Base-by-base conservation (phyloP, 805 yeast genomes). In the Candida pseudofarinosa region DNA sequence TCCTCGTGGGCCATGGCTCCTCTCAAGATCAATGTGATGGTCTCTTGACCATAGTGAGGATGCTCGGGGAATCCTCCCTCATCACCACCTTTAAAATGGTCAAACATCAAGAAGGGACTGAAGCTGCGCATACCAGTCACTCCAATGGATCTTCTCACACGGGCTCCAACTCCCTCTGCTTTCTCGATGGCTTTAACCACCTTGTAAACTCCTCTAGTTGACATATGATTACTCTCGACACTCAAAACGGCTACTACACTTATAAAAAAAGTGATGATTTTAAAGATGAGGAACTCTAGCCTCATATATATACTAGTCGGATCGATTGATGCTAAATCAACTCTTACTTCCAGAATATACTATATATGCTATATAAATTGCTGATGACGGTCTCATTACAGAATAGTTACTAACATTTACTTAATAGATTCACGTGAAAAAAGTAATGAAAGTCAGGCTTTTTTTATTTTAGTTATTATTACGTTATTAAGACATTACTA, bases 91-190 rank as follows among this genome's bases (percentile, higher is more conserved):
- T 69, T 72, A 61, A 88, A 88, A 57, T 88, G 95, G 55, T 88
- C 96, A 28, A 87, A 68, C 82, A 88, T 74, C 43, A 88, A 65
- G 56, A 88, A 88, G 3, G 96, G 96, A 13, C 87, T 73, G 62
- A 88, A 88, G 60, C 83, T 83, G 54, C 90, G 73, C 73, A 81
- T 74, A 18, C 72, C 67, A 62, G 69, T 67, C 4, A 81, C 74
- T 35, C 96, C 96, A 44, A 88, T 80, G 4, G 93, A 80, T 54
- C 96, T 73, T 59, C 95, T 76, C 18, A 88, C 96, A 23, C 74
- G 65, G 20, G 95, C 95, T n/a, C 96, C 96, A 23, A 75, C 89
- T 50, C 96, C 96, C 64, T 88, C 96, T 15, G 83, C 72, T 55
- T 83, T 88, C 53, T 86, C 87, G 33, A 74, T 56, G 23, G 91